Base-by-base conservation (phyloP, 2,329 filamentous ascomycete genomes). In the Clonostachys rhizophaga region DNA sequence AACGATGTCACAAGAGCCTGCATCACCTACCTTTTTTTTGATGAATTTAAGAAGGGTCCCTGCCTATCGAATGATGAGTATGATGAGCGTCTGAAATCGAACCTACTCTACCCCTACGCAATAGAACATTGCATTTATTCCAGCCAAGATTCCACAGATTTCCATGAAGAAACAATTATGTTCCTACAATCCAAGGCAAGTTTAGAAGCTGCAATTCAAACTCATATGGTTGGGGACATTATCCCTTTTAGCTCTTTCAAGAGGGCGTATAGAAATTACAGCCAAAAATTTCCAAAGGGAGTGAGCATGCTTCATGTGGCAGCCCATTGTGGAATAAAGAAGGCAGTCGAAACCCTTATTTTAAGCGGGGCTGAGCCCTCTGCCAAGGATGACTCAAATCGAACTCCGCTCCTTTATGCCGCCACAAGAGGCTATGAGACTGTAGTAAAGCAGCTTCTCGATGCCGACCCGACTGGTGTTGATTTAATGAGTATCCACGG, bases 11-110 rank as follows among this genome's bases (percentile, higher is more conserved):
- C 35, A 11, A 11, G 35, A 17, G 50, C 46, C 5, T 57, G 54
- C 48, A 20, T 49, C 14, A 56, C 52, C 6, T 56, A 53, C 13
- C 2, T 44, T 8, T 44, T 34, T 1, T 44, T 44, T 20, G 36
- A 30, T 16, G 42, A 9, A 7, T 37, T 44, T 10, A 30, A 47
- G 40, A 36, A 36, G 45, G 2, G 52, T 50, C 1, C 54, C 36
- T 18, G 52, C 51, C 6, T 54, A 49, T 14, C 24, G 2, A 34
- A 44, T 3, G 14, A 35, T 16, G 42, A 17, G n/a, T 44, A 18
- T 5, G 2, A 1, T 4, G 10, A 34, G 10, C 42, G 42, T 6
- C 24, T 44, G 18, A 2, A 12, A 12, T 17, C 11, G 7, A 18
- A 44, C 18, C 34, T 6, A 17, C 18, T 44, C 6, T 44, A 44